Percentiles rank a stretch among this genome's conserved stretches.
phyloP scores from a whole-genome alignment of 2,329 filamentous ascomycete species.

The Talaromyces piceae region DNA sequence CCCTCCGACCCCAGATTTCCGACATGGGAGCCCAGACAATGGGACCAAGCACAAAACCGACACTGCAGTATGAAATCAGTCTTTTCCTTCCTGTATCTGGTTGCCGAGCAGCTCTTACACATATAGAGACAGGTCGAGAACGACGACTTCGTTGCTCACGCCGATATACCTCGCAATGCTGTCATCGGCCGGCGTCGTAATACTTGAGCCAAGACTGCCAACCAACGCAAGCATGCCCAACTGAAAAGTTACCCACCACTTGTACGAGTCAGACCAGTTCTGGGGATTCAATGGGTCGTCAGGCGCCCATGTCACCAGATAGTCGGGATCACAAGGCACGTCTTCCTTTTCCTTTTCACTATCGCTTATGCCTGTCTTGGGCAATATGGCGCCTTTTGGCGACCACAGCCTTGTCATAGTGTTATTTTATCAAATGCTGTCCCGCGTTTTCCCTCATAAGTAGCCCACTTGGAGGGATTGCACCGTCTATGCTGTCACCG shows the following conservation, averaged over 20 bases:
- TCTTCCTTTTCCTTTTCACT: conserved; percentile 5
- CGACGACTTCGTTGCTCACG: conserved; percentile 4
- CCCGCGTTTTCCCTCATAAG: background rate
- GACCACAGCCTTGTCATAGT: background rate
- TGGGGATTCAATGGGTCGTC: conserved; percentile 40
- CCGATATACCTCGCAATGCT: conserved; percentile 37
- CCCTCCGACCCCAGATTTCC: conserved; percentile 44
- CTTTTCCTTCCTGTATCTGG: background rate
- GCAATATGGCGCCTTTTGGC: background rate
- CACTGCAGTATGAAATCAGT: background rate
- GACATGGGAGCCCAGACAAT: conserved; percentile 52
- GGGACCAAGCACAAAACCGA: conserved; percentile 35
- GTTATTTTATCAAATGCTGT: background rate
- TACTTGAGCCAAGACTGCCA: conserved; percentile 44
- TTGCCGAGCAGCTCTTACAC: background rate
- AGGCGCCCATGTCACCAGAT: conserved; percentile 9
- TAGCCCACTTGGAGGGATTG: background rate
- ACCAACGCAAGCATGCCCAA: conserved; percentile 45
- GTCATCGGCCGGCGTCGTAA: conserved; percentile 42
- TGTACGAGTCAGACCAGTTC: conserved; percentile 39
- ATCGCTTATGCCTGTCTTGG: too few relatives aligned
- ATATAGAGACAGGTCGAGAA: conserved; percentile 9
- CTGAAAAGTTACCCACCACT: conserved; percentile 43
- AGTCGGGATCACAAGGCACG: conserved; percentile 1
- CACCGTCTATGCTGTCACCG: background rate